These are phyloP conservation scores for Streptanthus diversifolius DNA, from an alignment of 345 rosid species.

Conservation along the genomic window DNA sequence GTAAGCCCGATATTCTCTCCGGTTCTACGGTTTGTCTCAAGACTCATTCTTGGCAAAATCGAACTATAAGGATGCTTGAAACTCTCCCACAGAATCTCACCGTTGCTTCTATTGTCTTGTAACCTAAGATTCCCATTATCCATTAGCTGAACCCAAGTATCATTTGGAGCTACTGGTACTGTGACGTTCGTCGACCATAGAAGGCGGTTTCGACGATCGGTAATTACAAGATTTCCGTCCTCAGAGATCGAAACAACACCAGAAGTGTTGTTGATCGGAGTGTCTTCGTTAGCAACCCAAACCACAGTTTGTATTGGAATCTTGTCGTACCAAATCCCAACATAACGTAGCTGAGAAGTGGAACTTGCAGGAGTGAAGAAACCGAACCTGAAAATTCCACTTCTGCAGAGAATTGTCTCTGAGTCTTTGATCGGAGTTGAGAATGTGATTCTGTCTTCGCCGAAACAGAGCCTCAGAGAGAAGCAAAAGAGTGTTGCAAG, in stretches of 20 bases:
- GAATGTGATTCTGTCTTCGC: constrained; percentile 36
- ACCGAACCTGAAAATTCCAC: constrained; percentile 43
- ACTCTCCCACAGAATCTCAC: constrained; percentile 54
- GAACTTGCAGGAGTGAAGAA: constrained; percentile 53
- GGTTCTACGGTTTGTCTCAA: constrained; percentile 28
- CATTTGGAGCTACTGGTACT: constrained; percentile 10
- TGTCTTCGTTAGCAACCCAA: constrained; percentile 57
- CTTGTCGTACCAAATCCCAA: constrained; percentile 52
- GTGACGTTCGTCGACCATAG: constrained; percentile 57
- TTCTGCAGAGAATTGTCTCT: constrained; percentile 34
- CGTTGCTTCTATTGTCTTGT: constrained; percentile 24
- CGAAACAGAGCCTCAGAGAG: constrained; percentile 7
- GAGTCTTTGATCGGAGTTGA: constrained; percentile 38
- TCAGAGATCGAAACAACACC: constrained; percentile 40
- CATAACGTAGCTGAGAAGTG: constrained; percentile 36
- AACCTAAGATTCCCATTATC: constrained; percentile 54
- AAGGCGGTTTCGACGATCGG: constrained; percentile 31
- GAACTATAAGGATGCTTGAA: constrained; percentile 42
- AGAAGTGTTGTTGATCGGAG: constrained; percentile 44
- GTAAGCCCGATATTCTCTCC: constrained; percentile 29
- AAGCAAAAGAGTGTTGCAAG: constrained; percentile 23
- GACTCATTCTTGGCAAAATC: constrained; percentile 38
- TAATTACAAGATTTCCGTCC: constrained; percentile 50
- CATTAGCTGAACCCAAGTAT: constrained; percentile 39
- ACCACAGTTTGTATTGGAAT: constrained; percentile 30